A percentile compares a stretch with the other conserved stretches of the same genome.
phyloP scores from a whole-genome alignment of 352 stramenopile species.

The Phytopythium vexans region DNA sequence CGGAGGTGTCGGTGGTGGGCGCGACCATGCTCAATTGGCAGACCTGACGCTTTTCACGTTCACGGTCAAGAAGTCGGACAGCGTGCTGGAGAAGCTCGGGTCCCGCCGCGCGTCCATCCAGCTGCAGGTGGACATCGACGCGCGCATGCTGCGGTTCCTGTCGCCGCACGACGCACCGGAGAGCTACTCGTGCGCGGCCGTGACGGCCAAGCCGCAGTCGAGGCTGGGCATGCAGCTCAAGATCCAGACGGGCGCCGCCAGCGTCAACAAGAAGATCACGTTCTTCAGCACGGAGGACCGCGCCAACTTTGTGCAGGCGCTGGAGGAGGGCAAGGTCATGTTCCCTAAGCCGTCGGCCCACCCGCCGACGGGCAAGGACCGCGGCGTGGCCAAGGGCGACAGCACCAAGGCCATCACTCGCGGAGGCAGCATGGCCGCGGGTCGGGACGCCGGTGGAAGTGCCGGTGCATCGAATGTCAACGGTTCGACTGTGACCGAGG shows the following conservation, averaged over 20 bases:
- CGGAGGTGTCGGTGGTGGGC: not conserved
- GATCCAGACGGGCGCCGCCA: constrained; percentile 74
- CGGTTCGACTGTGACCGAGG: too few relatives aligned
- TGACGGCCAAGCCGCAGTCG: constrained; percentile 76
- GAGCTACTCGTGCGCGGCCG: constrained; percentile 75
- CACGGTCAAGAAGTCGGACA: constrained; percentile 85
- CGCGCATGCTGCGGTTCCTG: constrained; percentile 81
- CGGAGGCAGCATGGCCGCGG: not conserved
- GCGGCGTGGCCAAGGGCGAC: constrained; percentile 5
- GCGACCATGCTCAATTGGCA: constrained; percentile 37
- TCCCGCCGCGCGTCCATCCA: constrained; percentile 83
- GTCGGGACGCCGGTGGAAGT: not conserved
- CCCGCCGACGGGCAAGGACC: not conserved
- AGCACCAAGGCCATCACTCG: not conserved
- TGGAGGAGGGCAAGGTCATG: constrained; percentile 84
- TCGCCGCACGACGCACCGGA: constrained; percentile 73
- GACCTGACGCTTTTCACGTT: constrained; percentile 85
- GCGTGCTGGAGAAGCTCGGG: constrained; percentile 74
- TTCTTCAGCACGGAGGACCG: constrained; percentile 83
- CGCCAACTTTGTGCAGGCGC: constrained; percentile 73
- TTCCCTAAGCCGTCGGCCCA: constrained; percentile 48
- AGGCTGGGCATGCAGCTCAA: constrained; percentile 81
- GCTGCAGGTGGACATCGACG: constrained; percentile 78
- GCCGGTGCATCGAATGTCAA: not conserved
- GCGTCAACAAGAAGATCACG: constrained; percentile 82